Conservation (phyloP, 163 green algal species). For the Scenedesmus sp. region DNA sequence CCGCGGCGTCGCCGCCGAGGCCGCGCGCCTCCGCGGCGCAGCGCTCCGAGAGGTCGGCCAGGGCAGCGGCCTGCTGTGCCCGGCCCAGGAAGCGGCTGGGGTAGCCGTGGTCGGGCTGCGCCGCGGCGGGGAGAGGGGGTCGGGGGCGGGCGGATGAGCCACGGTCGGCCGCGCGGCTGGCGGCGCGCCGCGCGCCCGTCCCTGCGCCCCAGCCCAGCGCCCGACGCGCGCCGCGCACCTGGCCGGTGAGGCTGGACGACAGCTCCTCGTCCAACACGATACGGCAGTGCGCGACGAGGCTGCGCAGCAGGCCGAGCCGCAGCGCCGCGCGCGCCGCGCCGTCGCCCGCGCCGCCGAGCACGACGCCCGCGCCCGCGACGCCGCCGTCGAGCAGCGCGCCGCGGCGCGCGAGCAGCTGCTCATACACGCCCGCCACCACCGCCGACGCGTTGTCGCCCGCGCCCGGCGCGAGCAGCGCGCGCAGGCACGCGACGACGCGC, state of each 20-base stretch:
- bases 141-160: too few species aligned
- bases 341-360: slow-evolving; percentile 21
- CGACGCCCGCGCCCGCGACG: slow-evolving; percentile 16
- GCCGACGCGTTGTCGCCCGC: slow-evolving; percentile 42
- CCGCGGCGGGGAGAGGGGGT: too few species aligned
- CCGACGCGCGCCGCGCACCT: slow-evolving; percentile 36
- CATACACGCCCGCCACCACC: slow-evolving; percentile 69
- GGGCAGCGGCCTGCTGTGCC: slow-evolving; percentile 26
- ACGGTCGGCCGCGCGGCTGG: too few species aligned
- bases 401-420: slow-evolving; percentile 61
- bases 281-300: slow-evolving; percentile 28
- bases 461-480: not conserved
- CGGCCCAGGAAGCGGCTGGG: slow-evolving; percentile 28
- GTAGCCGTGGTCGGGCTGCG: slow-evolving; percentile 30
- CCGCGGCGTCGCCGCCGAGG: slow-evolving; percentile 3
- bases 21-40: slow-evolving; percentile 34
- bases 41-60: slow-evolving; percentile 44
- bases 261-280: slow-evolving; percentile 41
- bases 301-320: slow-evolving; percentile 26
- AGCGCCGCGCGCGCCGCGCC: slow-evolving; percentile 20
- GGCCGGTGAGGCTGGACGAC: not conserved
- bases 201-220: too few species aligned
- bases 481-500: slow-evolving; percentile 41
- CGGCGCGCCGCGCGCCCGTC: too few species aligned
- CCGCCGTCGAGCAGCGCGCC: slow-evolving; percentile 15